A percentile compares a stretch with the other conserved stretches of the same genome.
Conservation (phyloP, 345 rosid species). For the Citrus glauca region DNA sequence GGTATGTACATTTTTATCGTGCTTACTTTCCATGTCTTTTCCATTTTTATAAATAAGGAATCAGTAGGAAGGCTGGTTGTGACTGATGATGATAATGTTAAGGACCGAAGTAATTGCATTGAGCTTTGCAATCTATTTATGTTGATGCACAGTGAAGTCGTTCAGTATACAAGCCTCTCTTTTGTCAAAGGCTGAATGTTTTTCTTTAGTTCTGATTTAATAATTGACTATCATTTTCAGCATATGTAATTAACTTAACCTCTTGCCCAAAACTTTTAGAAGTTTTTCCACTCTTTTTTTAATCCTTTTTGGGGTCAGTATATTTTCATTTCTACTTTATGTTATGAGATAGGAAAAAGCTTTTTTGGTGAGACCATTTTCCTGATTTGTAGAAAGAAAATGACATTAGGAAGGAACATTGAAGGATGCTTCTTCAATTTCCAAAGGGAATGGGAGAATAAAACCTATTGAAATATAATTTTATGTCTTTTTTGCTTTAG, state of each 20-base stretch:
- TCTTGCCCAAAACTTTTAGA: not conserved
- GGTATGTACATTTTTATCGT: conserved; percentile 35
- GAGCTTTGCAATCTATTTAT: not conserved
- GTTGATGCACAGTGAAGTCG: not conserved
- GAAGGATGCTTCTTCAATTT: not conserved
- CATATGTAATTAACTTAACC: not conserved
- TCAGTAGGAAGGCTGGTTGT: not conserved
- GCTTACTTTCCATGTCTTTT: not conserved
- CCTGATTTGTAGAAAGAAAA: not conserved
- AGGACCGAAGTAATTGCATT: not conserved
- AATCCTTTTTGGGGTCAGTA: not conserved
- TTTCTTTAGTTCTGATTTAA: not conserved
- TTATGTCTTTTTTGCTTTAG: not conserved
- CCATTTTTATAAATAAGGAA: not conserved
- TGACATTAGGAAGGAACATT: not conserved
- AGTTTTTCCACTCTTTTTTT: not conserved
- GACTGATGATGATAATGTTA: not conserved
- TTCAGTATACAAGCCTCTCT: not conserved
- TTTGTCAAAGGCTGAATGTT: not conserved
- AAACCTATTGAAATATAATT: not conserved
- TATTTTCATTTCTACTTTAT: not conserved
- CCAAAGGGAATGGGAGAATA: not conserved
- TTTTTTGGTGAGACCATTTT: not conserved
- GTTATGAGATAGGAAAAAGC: not conserved
- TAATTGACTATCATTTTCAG: not conserved